Conservation (phyloP, 805 yeast genomes). For the Lipomyces sp. region DNA sequence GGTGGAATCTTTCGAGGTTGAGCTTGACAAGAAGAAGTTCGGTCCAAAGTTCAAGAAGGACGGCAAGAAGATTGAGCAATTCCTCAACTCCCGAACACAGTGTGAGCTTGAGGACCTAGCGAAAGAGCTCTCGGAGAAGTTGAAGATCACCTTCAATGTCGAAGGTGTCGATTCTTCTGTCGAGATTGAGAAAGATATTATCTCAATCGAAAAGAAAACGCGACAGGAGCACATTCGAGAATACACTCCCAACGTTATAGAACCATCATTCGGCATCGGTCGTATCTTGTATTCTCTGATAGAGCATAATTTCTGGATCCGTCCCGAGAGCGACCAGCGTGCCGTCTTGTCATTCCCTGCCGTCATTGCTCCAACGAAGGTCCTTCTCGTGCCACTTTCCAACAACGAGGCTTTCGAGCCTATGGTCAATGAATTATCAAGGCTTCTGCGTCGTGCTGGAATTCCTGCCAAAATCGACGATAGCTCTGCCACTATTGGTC, state of each 20-base stretch:
- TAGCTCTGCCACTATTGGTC: slow-evolving; percentile 96
- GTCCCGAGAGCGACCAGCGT: slow-evolving; percentile 88
- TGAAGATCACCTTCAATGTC: slow-evolving; percentile 68
- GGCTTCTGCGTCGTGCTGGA: slow-evolving; percentile 73
- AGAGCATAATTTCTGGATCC: slow-evolving; percentile 94
- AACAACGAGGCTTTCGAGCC: slow-evolving; percentile 80
- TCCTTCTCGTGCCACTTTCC: slow-evolving; percentile 90
- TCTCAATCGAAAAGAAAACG: slow-evolving; percentile 76
- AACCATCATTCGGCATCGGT: slow-evolving; percentile 99
- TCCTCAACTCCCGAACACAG: slow-evolving; percentile 76
- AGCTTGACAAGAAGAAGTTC: slow-evolving; percentile 89
- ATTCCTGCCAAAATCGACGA: slow-evolving; percentile 96
- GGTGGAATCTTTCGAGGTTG: slow-evolving; percentile 83
- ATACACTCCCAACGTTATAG: slow-evolving; percentile 95
- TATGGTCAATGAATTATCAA: slow-evolving; percentile 69
- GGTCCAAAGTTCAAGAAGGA: slow-evolving; percentile 98
- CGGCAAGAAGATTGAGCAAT: slow-evolving; percentile 88
- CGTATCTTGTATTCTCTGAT: slow-evolving; percentile 91
- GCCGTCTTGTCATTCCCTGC: slow-evolving; percentile 94
- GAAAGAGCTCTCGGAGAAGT: slow-evolving; percentile 63
- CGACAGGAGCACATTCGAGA: slow-evolving; percentile 91
- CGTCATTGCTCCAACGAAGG: slow-evolving; percentile 96
- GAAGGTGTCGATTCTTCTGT: slow-evolving; percentile 65
- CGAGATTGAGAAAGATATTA: slow-evolving; percentile 73
- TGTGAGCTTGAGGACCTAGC: slow-evolving; percentile 80